phyloP scores from a whole-genome alignment of 2,329 filamentous ascomycete genomes.

The Chaetomiaceae sp. region DNA sequence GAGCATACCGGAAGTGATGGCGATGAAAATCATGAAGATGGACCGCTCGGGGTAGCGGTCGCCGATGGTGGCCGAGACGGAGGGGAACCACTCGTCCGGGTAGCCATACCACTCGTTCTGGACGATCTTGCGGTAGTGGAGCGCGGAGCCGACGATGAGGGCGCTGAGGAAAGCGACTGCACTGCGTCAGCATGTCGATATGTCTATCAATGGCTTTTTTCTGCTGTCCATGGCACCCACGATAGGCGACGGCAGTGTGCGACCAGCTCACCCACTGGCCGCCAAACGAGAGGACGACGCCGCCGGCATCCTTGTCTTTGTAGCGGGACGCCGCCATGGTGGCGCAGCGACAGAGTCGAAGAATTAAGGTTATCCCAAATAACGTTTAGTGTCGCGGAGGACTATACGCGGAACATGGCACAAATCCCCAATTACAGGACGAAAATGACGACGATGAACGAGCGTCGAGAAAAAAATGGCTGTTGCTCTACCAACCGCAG shows the following conservation, averaged over 20 bases:
- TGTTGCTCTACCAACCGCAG: not conserved
- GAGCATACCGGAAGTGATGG: constrained; percentile 75
- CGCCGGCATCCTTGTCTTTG: constrained; percentile 62
- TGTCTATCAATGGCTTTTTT: too few relatives aligned
- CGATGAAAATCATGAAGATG: constrained; percentile 96
- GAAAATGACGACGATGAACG: not conserved
- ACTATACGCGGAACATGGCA: constrained; percentile 4
- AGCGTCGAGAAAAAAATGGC: not conserved
- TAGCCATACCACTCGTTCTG: constrained; percentile 95
- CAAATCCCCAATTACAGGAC: not conserved
- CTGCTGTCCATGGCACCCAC: constrained; percentile 48
- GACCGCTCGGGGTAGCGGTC: constrained; percentile 95
- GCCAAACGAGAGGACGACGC: constrained; percentile 62
- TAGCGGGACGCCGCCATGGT: constrained; percentile 46
- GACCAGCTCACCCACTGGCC: constrained; percentile 87
- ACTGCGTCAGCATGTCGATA: constrained; percentile 5
- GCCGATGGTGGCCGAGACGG: constrained; percentile 93
- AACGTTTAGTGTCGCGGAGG: not conserved
- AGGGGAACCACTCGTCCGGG: constrained; percentile 93
- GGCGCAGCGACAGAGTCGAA: not conserved
- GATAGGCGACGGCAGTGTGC: constrained; percentile 80
- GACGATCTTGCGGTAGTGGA: constrained; percentile 97
- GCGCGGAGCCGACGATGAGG: constrained; percentile 69
- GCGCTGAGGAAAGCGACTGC: constrained; percentile 81
- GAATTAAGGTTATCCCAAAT: not conserved